Evolutionary conservation across 2,329 filamentous ascomycete species (phyloP).

Genomic region (Helminthosporium solani): DNA sequence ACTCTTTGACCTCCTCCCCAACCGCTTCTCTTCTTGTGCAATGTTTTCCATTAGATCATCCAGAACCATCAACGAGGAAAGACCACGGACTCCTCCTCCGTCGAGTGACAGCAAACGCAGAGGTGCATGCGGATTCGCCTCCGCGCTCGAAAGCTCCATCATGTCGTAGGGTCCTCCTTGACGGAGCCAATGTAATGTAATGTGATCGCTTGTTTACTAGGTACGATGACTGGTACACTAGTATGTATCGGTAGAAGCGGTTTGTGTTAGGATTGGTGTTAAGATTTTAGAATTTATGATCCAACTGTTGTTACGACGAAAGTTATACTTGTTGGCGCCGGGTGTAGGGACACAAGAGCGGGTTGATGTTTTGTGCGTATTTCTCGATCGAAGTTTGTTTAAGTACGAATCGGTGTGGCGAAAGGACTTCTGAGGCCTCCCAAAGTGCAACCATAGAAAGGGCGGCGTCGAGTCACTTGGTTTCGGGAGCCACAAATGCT

Average conservation of each 20-base stretch:
- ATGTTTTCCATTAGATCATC: slow-evolving; percentile 44
- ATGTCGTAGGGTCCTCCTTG: background rate
- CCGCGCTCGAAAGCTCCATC: slow-evolving; percentile 29
- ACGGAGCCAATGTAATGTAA: background rate
- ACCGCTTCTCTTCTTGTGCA: slow-evolving; percentile 39
- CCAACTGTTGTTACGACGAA: no score
- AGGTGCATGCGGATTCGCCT: slow-evolving; percentile 36
- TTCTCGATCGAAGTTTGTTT: background rate
- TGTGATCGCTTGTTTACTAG: background rate
- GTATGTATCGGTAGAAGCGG: no score
- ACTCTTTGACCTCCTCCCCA: slow-evolving; percentile 28
- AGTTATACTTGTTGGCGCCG: no score
- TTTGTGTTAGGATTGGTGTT: no score
- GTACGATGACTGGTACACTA: background rate
- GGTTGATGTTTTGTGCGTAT: no score
- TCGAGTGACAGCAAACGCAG: slow-evolving; percentile 39
- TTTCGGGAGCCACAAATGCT: background rate
- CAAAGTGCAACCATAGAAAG: background rate
- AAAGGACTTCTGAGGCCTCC: background rate
- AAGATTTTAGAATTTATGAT: no score
- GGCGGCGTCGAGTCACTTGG: background rate
- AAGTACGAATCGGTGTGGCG: background rate
- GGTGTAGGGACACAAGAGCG: no score
- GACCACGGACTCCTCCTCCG: slow-evolving; percentile 43
- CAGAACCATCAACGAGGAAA: slow-evolving; percentile 43